Conservation (phyloP, 495 filamentous ascomycete genomes). For the Penicillium soppii region DNA sequence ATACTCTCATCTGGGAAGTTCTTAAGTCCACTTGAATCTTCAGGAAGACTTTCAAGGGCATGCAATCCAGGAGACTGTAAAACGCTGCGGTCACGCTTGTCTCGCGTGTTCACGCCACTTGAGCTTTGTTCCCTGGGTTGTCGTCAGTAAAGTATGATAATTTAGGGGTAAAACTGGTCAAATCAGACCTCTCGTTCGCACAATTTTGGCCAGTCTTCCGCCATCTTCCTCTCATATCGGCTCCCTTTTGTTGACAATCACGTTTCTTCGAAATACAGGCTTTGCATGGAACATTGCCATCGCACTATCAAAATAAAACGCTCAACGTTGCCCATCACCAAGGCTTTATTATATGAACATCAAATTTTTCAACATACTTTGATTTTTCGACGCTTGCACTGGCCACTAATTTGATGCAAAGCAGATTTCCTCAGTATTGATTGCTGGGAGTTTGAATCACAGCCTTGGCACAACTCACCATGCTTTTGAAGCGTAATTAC, state of each 20-base stretch:
- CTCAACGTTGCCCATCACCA: no score
- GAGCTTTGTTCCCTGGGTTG: not conserved
- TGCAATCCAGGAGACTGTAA: not conserved
- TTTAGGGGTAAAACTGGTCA: no score
- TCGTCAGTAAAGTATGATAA: not conserved
- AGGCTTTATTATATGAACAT: no score
- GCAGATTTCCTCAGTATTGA: not conserved
- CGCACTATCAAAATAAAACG: no score
- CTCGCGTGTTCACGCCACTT: not conserved
- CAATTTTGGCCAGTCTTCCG: not conserved
- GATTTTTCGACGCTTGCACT: constrained; percentile 25
- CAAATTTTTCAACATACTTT: constrained; percentile 17
- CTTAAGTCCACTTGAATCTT: not conserved
- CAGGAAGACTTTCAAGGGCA: not conserved
- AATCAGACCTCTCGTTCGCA: not conserved
- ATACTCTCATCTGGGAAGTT: not conserved
- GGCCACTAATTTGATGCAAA: constrained; percentile 7
- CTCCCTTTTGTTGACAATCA: constrained; percentile 11
- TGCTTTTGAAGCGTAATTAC: constrained; percentile 26
- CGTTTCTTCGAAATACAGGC: constrained; percentile 13
- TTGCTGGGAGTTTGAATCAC: not conserved
- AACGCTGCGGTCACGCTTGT: not conserved
- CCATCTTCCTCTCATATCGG: constrained; percentile 26
- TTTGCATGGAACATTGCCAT: constrained; percentile 22
- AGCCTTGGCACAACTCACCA: constrained; percentile 17